Evolutionary conservation across 768 basidiomycete species (phyloP).

Genomic region (Naganishia antarctica): DNA sequence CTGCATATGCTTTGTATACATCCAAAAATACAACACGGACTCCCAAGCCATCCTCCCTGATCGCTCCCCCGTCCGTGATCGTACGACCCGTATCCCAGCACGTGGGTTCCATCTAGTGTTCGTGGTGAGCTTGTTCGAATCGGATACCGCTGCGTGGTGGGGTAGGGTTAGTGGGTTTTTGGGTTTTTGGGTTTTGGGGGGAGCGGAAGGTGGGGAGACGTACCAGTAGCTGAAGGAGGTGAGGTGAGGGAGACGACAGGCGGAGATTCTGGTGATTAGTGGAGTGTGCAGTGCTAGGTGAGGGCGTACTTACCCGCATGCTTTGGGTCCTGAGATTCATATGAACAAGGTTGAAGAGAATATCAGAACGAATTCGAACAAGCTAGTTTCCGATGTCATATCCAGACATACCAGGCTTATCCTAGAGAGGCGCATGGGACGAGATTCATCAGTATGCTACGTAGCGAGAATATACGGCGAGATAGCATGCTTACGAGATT

Average conservation of each 20-base stretch:
- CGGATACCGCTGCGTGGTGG: constrained; percentile 66
- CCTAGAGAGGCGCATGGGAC: constrained; percentile 53
- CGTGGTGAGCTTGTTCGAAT: constrained; percentile 77
- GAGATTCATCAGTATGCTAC: constrained; percentile 15
- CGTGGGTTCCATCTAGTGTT: constrained; percentile 5
- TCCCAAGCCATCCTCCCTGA: too few relatives aligned
- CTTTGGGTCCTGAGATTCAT: constrained; percentile 53
- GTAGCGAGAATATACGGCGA: too few relatives aligned
- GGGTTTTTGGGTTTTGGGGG: too few relatives aligned
- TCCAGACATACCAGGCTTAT: constrained; percentile 58
- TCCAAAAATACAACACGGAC: background rate
- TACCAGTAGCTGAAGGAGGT: constrained; percentile 49
- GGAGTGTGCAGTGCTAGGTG: background rate
- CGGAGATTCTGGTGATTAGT: background rate
- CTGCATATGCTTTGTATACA: constrained; percentile 15
- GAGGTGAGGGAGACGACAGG: background rate
- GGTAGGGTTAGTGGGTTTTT: constrained; percentile 22
- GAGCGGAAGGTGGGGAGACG: constrained; percentile 27
- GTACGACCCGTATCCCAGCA: background rate
- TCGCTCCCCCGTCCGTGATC: background rate
- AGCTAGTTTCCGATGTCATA: constrained; percentile 49
- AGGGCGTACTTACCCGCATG: constrained; percentile 74
- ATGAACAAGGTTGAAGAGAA: background rate
- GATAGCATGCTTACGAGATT: constrained; percentile 59
- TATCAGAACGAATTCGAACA: background rate